phyloP scores from a whole-genome alignment of 306 rosid species.

The Carpinus viminea region DNA sequence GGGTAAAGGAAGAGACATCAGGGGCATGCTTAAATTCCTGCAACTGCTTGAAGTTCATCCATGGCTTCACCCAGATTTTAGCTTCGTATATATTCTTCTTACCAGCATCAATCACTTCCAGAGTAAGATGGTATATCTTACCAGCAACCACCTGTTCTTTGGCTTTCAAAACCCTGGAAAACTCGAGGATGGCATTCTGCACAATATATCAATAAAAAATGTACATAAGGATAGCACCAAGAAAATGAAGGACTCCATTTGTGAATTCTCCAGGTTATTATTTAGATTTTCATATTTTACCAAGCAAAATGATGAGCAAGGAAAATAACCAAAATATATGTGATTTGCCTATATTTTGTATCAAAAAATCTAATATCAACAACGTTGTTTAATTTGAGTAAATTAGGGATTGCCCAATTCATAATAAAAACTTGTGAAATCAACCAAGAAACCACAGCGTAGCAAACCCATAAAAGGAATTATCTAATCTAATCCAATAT shows the following conservation, averaged over 20 bases:
- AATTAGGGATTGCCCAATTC: neutral
- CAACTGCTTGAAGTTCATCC: slow-evolving; percentile 59
- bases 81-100: slow-evolving; percentile 49
- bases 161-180: slow-evolving; percentile 47
- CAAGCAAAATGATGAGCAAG: neutral
- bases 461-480: neutral
- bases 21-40: slow-evolving; percentile 44
- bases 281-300: neutral
- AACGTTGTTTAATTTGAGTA: neutral
- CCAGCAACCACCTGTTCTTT: slow-evolving; percentile 59
- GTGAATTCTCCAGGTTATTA: neutral
- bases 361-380: neutral
- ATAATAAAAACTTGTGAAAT: neutral
- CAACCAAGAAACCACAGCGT: neutral
- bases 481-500: neutral
- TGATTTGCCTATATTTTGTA: no score
- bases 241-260: neutral
- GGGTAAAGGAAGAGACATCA: slow-evolving; percentile 27
- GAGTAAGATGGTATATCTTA: slow-evolving; percentile 42
- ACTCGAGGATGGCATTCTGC: slow-evolving; percentile 54
- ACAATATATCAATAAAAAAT: neutral
- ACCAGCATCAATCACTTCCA: slow-evolving; percentile 56
- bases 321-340: no score
- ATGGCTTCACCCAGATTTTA: slow-evolving; percentile 62
- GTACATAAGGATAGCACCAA: neutral